phyloP scores from a whole-genome alignment of 1,284 basidiomycete species.

The Boletus subluridellus region DNA sequence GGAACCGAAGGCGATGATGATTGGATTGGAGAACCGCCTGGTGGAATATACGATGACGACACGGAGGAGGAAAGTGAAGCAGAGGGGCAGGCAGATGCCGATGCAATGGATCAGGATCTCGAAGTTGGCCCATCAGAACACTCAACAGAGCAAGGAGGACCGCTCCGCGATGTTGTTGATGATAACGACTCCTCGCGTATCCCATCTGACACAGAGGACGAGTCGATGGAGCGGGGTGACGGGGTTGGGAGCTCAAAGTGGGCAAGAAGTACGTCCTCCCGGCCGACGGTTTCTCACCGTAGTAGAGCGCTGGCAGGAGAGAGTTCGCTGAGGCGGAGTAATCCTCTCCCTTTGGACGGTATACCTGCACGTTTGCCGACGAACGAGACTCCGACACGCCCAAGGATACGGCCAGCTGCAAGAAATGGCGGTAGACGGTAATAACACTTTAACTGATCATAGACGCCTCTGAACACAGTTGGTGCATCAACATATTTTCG shows the following conservation, averaged over 20 bases:
- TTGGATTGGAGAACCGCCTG: conserved; percentile 52
- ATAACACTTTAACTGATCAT: background rate
- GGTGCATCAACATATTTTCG: background rate
- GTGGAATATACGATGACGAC: conserved; percentile 53
- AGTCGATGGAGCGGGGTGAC: conserved; percentile 33
- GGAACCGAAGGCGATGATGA: conserved; percentile 60
- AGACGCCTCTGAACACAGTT: background rate
- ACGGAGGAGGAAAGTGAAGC: conserved; percentile 52
- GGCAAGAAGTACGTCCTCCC: conserved; percentile 31
- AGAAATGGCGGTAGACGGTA: conserved; percentile 31
- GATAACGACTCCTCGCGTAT: conserved; percentile 28
- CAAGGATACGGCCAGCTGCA: conserved; percentile 40
- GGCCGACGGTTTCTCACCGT: conserved; percentile 17
- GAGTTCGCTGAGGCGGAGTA: conserved; percentile 21
- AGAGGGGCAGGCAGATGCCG: conserved; percentile 50
- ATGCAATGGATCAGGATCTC: conserved; percentile 69
- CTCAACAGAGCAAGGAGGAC: conserved; percentile 42
- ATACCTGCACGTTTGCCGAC: conserved; percentile 36
- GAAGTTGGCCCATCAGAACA: conserved; percentile 51
- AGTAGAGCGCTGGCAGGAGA: conserved; percentile 18
- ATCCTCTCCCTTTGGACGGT: conserved; percentile 22
- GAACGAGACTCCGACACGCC: conserved; percentile 64
- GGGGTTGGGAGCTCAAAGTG: conserved; percentile 38
- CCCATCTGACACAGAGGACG: conserved; percentile 28
- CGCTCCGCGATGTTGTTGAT: conserved; percentile 34